These are phyloP conservation scores for Neospermospora avenae DNA, from an alignment of 2,329 filamentous ascomycete species.

Conservation along the genomic window DNA sequence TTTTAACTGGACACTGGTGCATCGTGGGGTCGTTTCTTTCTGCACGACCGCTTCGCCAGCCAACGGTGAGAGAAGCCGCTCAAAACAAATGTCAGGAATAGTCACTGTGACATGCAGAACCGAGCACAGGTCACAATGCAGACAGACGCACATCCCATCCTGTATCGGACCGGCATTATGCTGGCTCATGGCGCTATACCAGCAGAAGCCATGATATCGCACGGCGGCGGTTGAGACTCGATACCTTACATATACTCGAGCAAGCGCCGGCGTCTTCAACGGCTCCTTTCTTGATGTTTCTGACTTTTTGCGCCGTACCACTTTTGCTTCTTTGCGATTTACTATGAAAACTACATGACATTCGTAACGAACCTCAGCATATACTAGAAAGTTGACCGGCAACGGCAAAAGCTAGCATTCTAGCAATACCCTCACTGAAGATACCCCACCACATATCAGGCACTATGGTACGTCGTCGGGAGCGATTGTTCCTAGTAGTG, in stretches of 20 bases:
- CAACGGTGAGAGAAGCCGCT: constrained; percentile 21
- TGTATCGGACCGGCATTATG: constrained; percentile 27
- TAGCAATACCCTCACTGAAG: constrained; percentile 26
- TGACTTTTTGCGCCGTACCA: constrained; percentile 26
- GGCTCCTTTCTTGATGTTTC: constrained; percentile 29
- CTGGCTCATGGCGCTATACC: constrained; percentile 31
- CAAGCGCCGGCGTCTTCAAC: constrained; percentile 30
- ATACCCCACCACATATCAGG: constrained; percentile 23
- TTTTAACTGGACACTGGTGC: constrained; percentile 17
- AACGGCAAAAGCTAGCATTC: constrained; percentile 32
- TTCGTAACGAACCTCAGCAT: constrained; percentile 19
- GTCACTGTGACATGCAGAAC: constrained; percentile 32
- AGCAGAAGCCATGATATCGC: constrained; percentile 17
- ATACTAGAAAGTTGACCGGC: constrained; percentile 30
- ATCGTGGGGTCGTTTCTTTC: constrained; percentile 15
- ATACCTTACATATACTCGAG: constrained; percentile 32
- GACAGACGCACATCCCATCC: neutral
- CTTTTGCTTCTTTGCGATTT: constrained; percentile 27
- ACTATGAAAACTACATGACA: constrained; percentile 19
- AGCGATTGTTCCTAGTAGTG: neutral
- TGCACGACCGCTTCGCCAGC: constrained; percentile 23
- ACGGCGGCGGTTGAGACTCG: neutral
- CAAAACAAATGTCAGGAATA: constrained; percentile 19
- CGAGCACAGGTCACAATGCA: constrained; percentile 32
- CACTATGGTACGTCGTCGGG: constrained; percentile 27